Evolutionary conservation across 805 yeast genomes (phyloP), one percentile per base, ranked within the genome.

Genomic region (Saccharomycopsis sp.): DNA sequence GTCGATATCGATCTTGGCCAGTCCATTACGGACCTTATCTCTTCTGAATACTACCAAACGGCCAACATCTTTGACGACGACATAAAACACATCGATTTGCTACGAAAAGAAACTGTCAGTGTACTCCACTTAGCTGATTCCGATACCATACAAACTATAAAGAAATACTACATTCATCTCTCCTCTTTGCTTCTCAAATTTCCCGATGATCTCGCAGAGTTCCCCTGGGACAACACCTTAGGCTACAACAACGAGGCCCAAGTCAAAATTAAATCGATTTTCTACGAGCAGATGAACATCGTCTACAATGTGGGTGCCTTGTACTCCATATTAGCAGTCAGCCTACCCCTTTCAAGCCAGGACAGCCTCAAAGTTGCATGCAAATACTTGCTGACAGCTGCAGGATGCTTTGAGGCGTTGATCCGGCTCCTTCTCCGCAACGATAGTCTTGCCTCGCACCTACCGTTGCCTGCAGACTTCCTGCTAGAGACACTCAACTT

Each of bases 191-290:
- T 70, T 41, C 57, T 69, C 52, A 88, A 86, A 65, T 85, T 91
- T 59, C 90, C 94, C 0, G 74, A 75, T 29, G 85, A 85, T 61
- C 73, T 78, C 18, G 70, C 81, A 7, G 78, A 75, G 44, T 85
- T 89, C 63, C 75, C 81, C 0, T 92, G 97, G 98, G 80, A 73
- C 65, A 84, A 85, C 21, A 80, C 89, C 0, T 70, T 88, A 2
- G 85, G 88, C 0, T 78, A 79, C 55, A 73, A 83, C 18, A 75
- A 79, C 1, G 70, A 76, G 5, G 79, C 81, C 0, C 80, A 82
- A 1, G 71, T 76, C 16, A 73, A 70, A 52, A 65, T 73, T 44
- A 68, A 71, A 24, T 81, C 90, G 0, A 67, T 88, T 2, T 62
- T 67, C 23, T 83, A 79, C 64, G 97, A 91, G 67, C 75, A 74